Evolutionary conservation across 139 green algal species (phyloP), one percentile per base, ranked within the genome.

Genomic region (Chlorella vulgaris): DNA sequence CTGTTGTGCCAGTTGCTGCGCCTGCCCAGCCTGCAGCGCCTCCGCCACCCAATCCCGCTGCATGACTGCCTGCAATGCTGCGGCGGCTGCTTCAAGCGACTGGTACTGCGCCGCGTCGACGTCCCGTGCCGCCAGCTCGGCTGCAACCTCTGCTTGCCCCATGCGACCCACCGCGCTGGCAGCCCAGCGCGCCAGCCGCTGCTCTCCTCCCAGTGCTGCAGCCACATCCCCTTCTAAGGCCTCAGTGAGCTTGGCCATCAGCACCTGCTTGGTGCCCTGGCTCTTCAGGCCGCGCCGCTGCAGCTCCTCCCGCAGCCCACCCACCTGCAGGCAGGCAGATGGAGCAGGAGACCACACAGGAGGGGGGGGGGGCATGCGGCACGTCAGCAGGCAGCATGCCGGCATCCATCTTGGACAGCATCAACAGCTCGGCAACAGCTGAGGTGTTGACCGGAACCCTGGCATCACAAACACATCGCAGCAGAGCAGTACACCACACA

Each of bases 261-360:
- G 70, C 42, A 83, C 74, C 62, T 88, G 79, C 39, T 58, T 36
- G 36, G 71, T 85, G 58, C 84, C 84, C 77, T 80, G 76, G 8
- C 42, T 36, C 35, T 77, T 66, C 15, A 88, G 63, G 15, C 51
- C 66, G 3, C 77, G 71, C 15, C 5, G 29, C 24, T 36, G 22
- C 53, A 82, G 53, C 62, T 47, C 40, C 61, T 65, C 70, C 10
- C 84, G 70, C 61, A 88, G 71, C 31, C 51, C 18, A 2, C 28
- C 68, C 47, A 85, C 40, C 71, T 74, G 58, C 63, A 74, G 55
- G 18, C 24, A 26, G 3, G 22, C n/a, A n/a, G n/a, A n/a, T n/a
- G n/a, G 36, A 42, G 15, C 15, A 36, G 29, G 18, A 69, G 61
- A 36, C 29, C 18, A 13, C n/a, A n/a, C 15, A 67, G 58, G 58